Evolutionary conservation across 257 asterid genomes (phyloP), one percentile per base, ranked within the genome.

Genomic region (Ligustrum vulgare): DNA sequence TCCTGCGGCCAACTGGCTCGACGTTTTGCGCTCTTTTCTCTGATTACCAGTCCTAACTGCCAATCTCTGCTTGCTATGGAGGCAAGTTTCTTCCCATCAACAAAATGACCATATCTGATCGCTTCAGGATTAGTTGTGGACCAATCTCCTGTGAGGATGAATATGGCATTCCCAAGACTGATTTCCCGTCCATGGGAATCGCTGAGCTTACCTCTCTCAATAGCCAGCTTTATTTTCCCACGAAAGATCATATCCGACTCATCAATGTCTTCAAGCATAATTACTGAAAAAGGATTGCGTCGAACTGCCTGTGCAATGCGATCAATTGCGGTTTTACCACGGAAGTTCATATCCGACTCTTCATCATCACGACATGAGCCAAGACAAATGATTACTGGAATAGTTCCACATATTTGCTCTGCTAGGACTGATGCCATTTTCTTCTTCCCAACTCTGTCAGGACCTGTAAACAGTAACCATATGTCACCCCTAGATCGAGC

Each of bases 151-250:
- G 96, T 76, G 33, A 94, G 85, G 70, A 94, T 81, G 80, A 92
- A 92, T 60, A 92, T 77, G 66, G 89, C 87, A 45, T 91, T 92
- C 32, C 99, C 98, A 9, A 94, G 92, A 74, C 93, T 80, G 34
- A 89, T 88, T 81, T 92, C 99, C 4, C 96, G 95, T 15, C 99
- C 98, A 47, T 91, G 90, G 10, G 99, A 91, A 82, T 92, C 97
- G 0, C 85, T 71, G 9, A 94, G 81, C 87, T 95, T 72, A 12
- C 99, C 97, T 65, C 93, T 84, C 67, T 92, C 96, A 49, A 90
- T 82, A 0, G 99, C 97, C 23, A 84, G 84, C 69, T 87, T 89
- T 25, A 92, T 83, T 70, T 72, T 83, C 72, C 90, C 95, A 0
- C 88, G 88, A n/a, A 90, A 80, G 11, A 92, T 36, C 88, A 73